These are phyloP conservation scores for Candida boidinii DNA, from an alignment of 805 yeast genomes.

Conservation along the genomic window DNA sequence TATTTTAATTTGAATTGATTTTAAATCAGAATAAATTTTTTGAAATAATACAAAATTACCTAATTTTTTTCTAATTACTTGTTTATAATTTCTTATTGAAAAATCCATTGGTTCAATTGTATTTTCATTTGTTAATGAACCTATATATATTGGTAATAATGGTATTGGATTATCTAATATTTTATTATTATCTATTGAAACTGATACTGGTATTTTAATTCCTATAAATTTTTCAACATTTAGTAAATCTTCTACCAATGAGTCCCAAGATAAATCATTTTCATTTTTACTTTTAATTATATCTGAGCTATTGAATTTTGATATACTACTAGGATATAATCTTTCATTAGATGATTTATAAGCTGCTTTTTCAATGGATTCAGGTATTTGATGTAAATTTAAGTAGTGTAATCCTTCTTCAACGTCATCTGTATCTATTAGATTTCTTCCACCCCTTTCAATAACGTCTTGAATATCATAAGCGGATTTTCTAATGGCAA, in stretches of 20 bases:
- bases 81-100: conserved; percentile 3
- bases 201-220: conserved; percentile 6
- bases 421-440: conserved; percentile 1
- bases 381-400: not conserved
- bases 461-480: conserved; percentile 21
- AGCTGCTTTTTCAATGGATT: not conserved
- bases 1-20: conserved; percentile 3
- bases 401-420: conserved; percentile 3
- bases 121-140: conserved; percentile 1
- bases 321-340: not conserved
- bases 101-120: conserved; percentile 9
- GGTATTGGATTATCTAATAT: conserved; percentile 7
- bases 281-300: not conserved
- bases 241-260: conserved; percentile 7
- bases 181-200: not conserved
- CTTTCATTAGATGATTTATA: not conserved
- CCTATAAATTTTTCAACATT: conserved; percentile 1
- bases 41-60: conserved; percentile 9
- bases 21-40: conserved; percentile 8
- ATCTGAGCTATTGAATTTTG: conserved; percentile 1
- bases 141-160: conserved; percentile 12
- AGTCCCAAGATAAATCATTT: conserved; percentile 3
- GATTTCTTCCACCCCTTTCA: conserved; percentile 13
- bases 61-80: conserved; percentile 1
- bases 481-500: conserved; percentile 13